Base-by-base conservation (phyloP, 805 yeast genomes). In the Starmerella potacharoeniae region DNA sequence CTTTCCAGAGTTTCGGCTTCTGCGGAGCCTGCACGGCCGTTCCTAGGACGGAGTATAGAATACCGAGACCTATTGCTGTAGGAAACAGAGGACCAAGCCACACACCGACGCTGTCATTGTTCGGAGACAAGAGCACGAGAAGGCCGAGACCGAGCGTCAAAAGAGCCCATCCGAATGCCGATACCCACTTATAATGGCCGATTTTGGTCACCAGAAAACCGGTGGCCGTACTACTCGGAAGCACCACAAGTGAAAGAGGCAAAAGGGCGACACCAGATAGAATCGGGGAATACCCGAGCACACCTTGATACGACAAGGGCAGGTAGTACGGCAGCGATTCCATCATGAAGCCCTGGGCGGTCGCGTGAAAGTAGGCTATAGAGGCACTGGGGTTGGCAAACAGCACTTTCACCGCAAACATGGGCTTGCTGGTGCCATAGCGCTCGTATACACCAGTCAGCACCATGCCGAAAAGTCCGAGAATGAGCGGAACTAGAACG, bases 301-400 rank as follows among this genome's bases (percentile, higher is more conserved):
- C 66, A 28, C 73, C 73, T 63, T 79, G 81, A 63, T 75, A 79
- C 61, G 77, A 79, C 16, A 79, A 65, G 4, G 76, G 65, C 11
- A 71, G 54, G 57, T 70, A 77, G 44, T 69, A 66, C 6, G 68
- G 56, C 6, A 60, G 34, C 14, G 56, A 54, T 46, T 54, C 57
- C 47, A 61, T 49, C 10, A 66, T 67, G 68, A 78, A 68, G 59
- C 77, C 77, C 53, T 68, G 69, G 10, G 67, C 69, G 28, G 70
- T 60, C 1, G 72, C 69, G 48, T 69, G 64, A 28, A 74, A 43
- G 34, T 71, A 66, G 2, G 76, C 73, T 4, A 74, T 65, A 17
- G 68, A 36, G 2, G 77, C 71, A 34, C 68, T 69, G 5, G 67
- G 67, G 39, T 66, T 62, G 3, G 57, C 63, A 34, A 79, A 61